A percentile compares a stretch with the other conserved stretches of the same genome.
These are phyloP conservation scores for Cicer yamashitae DNA, from an alignment of 306 rosid genomes.

Conservation along the genomic window DNA sequence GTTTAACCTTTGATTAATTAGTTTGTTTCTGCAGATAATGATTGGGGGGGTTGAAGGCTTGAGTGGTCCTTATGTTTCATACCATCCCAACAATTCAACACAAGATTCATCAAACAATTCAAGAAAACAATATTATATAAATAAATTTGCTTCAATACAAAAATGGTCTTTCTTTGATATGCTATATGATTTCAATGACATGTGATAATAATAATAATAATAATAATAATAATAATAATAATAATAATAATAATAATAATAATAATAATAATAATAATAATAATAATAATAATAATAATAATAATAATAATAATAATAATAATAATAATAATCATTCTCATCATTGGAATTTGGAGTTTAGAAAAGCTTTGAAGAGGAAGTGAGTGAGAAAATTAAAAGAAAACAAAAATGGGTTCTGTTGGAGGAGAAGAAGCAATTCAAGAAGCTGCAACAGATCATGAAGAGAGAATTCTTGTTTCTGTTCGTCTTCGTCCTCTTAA, in stretches of 20 bases:
- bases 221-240: too few species aligned
- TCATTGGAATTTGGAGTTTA: constrained; percentile 50
- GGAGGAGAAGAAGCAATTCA: constrained; percentile 70
- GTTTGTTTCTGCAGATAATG: constrained; percentile 67
- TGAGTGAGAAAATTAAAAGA: constrained; percentile 22
- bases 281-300: not conserved
- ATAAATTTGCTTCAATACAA: constrained; percentile 38
- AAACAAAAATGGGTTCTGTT: constrained; percentile 65
- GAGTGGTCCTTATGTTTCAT: constrained; percentile 54
- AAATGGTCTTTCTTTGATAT: constrained; percentile 31
- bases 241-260: not conserved
- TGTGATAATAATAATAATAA: constrained; percentile 18
- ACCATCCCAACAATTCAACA: constrained; percentile 50
- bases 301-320: not conserved
- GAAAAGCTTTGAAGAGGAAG: constrained; percentile 36
- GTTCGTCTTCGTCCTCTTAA: constrained; percentile 90
- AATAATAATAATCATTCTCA: constrained; percentile 10
- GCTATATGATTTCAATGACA: constrained; percentile 41
- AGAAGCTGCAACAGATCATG: constrained; percentile 47
- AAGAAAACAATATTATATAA: constrained; percentile 15
- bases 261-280: not conserved
- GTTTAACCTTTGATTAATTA: constrained; percentile 63
- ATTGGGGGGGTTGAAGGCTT: constrained; percentile 60
- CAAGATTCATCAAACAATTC: constrained; percentile 40
- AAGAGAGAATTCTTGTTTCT: constrained; percentile 83